A percentile compares a stretch with the other conserved stretches of the same genome.
Evolutionary conservation across 305 asterid species (phyloP).

Genomic region (Caryopteris hybrid): DNA sequence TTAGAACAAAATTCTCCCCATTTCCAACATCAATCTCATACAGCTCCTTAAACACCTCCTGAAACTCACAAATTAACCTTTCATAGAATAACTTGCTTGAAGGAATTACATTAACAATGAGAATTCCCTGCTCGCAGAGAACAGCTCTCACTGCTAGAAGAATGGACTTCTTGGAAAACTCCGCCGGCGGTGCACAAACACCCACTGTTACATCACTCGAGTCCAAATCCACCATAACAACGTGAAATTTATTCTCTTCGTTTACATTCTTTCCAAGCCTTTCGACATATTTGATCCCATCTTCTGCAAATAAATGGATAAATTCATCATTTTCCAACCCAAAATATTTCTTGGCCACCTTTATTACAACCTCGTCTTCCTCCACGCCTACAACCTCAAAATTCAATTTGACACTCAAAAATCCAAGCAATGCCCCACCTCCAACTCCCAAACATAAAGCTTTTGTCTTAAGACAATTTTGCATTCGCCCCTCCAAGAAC

Average conservation of each 20-base stretch:
- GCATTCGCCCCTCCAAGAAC: slow-evolving; percentile 33
- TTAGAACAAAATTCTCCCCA: slow-evolving; percentile 70
- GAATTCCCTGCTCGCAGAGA: slow-evolving; percentile 42
- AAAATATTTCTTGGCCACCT: slow-evolving; percentile 54
- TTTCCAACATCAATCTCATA: slow-evolving; percentile 74
- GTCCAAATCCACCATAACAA: slow-evolving; percentile 86
- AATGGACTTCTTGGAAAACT: slow-evolving; percentile 44
- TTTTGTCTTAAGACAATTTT: slow-evolving; percentile 38
- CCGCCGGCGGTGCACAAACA: slow-evolving; percentile 66
- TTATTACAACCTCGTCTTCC: slow-evolving; percentile 51
- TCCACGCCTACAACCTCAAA: slow-evolving; percentile 80
- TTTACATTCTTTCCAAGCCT: slow-evolving; percentile 22
- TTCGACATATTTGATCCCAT: slow-evolving; percentile 48
- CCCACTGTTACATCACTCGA: slow-evolving; percentile 53
- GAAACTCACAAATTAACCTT: slow-evolving; percentile 33
- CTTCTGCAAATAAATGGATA: slow-evolving; percentile 42
- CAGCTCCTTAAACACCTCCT: slow-evolving; percentile 49
- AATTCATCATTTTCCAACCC: slow-evolving; percentile 44
- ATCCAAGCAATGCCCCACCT: slow-evolving; percentile 79
- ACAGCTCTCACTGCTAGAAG: slow-evolving; percentile 39
- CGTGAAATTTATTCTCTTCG: slow-evolving; percentile 39
- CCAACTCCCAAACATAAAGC: slow-evolving; percentile 91
- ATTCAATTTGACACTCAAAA: slow-evolving; percentile 39
- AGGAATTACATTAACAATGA: slow-evolving; percentile 58
- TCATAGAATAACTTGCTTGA: slow-evolving; percentile 34